These are phyloP conservation scores for Fusarium albosuccineum DNA, from an alignment of 2,329 filamentous ascomycete species.

Conservation along the genomic window DNA sequence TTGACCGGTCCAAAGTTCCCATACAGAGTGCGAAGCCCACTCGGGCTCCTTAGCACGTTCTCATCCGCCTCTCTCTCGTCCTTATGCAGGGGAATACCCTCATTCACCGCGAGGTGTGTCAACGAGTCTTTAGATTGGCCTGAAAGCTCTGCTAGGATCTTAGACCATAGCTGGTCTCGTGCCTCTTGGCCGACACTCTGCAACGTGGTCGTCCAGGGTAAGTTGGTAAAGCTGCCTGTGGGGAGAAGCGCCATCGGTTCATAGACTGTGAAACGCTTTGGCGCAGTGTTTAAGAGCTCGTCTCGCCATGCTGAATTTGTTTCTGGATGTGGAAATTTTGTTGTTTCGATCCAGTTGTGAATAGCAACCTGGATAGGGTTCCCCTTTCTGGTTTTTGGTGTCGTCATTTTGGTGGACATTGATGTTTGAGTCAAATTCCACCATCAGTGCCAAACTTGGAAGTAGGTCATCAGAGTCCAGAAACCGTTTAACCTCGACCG, in stretches of 20 bases:
- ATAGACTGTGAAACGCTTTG: slow-evolving; percentile 72
- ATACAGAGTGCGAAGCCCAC: slow-evolving; percentile 75
- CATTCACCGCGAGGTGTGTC: slow-evolving; percentile 72
- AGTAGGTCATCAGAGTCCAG: background rate
- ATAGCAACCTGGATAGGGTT: slow-evolving; percentile 52
- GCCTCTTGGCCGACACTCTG: slow-evolving; percentile 38
- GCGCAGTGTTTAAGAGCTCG: slow-evolving; percentile 57
- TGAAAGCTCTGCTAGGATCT: slow-evolving; percentile 63
- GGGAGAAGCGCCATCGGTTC: slow-evolving; percentile 72
- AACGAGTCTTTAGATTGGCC: slow-evolving; percentile 55
- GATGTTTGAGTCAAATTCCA: slow-evolving; percentile 15
- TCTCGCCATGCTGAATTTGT: slow-evolving; percentile 34
- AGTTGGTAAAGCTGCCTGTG: slow-evolving; percentile 65
- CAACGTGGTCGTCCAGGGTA: slow-evolving; percentile 57
- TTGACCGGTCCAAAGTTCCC: slow-evolving; percentile 78
- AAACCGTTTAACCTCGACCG: background rate
- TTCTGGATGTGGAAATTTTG: slow-evolving; percentile 9
- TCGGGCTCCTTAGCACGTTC: slow-evolving; percentile 82
- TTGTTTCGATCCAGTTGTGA: slow-evolving; percentile 45
- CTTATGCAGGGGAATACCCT: slow-evolving; percentile 68
- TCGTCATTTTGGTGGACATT: slow-evolving; percentile 43
- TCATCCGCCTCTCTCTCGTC: slow-evolving; percentile 53
- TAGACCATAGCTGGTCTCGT: slow-evolving; percentile 59
- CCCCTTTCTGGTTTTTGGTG: slow-evolving; percentile 36
- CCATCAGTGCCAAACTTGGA: background rate